phyloP scores from a whole-genome alignment of 1,139 yeast genomes.

The Lodderomyces pseudojiufengensis region DNA sequence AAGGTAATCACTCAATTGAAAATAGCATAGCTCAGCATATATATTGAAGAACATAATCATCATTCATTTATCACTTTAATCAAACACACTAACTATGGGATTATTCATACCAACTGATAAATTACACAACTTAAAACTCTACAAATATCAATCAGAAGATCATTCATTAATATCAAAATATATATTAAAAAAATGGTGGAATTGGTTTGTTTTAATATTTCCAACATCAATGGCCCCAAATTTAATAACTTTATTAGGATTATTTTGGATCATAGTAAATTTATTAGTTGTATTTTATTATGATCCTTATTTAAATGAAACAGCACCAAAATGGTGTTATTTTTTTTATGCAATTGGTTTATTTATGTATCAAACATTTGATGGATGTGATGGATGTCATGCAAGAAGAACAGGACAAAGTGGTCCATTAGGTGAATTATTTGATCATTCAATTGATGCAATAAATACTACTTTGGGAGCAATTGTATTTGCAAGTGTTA shows the following conservation, averaged over 20 bases:
- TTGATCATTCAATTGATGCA: conserved; percentile 93
- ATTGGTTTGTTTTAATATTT: conserved; percentile 64
- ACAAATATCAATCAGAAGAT: conserved; percentile 76
- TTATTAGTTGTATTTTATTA: conserved; percentile 63
- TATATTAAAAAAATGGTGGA: conserved; percentile 78
- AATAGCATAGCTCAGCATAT: no score
- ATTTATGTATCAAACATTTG: conserved; percentile 91
- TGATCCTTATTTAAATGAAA: conserved; percentile 62
- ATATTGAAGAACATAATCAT: no score
- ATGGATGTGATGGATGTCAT: conserved; percentile 94
- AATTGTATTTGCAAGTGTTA: conserved; percentile 67
- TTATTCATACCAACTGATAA: conserved; percentile 61
- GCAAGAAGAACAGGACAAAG: conserved; percentile 92
- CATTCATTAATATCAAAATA: conserved; percentile 73
- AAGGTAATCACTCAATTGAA: no score
- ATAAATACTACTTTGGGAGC: conserved; percentile 81
- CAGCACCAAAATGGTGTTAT: conserved; percentile 80
- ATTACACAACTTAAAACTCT: conserved; percentile 59
- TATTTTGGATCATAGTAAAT: conserved; percentile 64
- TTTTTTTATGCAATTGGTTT: conserved; percentile 77
- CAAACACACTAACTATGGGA: conserved; percentile 49
- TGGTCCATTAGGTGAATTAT: conserved; percentile 91
- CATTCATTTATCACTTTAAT: no score
- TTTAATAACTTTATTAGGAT: conserved; percentile 76
- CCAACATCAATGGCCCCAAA: conserved; percentile 90